A percentile compares a stretch with the other conserved stretches of the same genome.
These are phyloP conservation scores for Cercospora citrullina DNA, from an alignment of 2,329 filamentous ascomycete genomes.

Conservation along the genomic window DNA sequence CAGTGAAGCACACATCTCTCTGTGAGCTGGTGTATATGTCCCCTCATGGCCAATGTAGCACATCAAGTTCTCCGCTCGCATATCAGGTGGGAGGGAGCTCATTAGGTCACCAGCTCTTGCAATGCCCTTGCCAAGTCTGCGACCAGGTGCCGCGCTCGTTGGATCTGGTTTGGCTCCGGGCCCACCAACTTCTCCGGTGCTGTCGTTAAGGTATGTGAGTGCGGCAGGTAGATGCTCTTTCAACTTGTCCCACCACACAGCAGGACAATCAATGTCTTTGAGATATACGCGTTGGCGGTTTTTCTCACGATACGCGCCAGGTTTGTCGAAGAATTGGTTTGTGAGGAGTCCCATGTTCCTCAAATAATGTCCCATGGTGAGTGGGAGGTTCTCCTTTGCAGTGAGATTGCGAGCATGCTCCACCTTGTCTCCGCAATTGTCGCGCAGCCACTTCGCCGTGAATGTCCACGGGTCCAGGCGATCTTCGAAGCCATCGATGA, in stretches of 20 bases:
- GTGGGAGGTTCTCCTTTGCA: conserved; percentile 70
- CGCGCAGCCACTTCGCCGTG: conserved; percentile 74
- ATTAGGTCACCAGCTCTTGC: conserved; percentile 86
- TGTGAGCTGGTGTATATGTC: conserved; percentile 91
- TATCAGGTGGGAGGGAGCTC: conserved; percentile 81
- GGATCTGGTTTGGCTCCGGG: conserved; percentile 55
- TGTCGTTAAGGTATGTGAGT: conserved; percentile 90
- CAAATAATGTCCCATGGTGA: conserved; percentile 88
- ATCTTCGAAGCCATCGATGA: conserved; percentile 85
- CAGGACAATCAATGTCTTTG: conserved; percentile 94
- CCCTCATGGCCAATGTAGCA: conserved; percentile 98
- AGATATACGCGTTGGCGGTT: conserved; percentile 84
- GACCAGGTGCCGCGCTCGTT: conserved; percentile 42
- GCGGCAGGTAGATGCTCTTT: conserved; percentile 73
- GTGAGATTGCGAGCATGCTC: conserved; percentile 83
- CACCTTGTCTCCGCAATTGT: conserved; percentile 75
- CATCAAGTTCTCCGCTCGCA: conserved; percentile 96
- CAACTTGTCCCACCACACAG: conserved; percentile 79
- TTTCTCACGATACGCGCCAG: conserved; percentile 74
- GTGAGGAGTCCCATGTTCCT: conserved; percentile 81
- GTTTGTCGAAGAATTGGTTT: conserved; percentile 70
- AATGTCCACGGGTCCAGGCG: conserved; percentile 76
- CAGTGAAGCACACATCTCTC: conserved; percentile 95
- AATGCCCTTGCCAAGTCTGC: conserved; percentile 57
- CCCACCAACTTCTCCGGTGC: conserved; percentile 60